Conservation (phyloP, 1,284 basidiomycete species). For the Bjerkandera adusta region DNA sequence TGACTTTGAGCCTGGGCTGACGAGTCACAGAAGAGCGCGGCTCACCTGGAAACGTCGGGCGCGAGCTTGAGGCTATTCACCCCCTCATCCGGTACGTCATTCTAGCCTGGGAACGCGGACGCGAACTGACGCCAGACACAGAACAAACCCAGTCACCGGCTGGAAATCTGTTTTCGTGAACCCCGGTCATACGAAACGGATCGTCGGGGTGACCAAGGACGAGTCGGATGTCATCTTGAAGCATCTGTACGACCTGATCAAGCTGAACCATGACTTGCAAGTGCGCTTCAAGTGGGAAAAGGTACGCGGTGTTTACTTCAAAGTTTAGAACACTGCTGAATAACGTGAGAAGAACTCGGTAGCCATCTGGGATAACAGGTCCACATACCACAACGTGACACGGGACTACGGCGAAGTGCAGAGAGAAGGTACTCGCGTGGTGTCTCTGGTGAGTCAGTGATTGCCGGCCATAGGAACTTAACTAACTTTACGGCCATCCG, state of each 20-base stretch:
- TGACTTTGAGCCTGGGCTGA: too few species aligned
- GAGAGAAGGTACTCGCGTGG: too few species aligned
- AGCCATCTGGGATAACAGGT: conserved; percentile 56
- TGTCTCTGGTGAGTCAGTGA: too few species aligned
- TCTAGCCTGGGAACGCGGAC: background rate
- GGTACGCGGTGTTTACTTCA: too few species aligned
- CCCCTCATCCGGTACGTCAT: too few species aligned
- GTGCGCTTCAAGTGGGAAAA: conserved; percentile 48
- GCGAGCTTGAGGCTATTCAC: conserved; percentile 54
- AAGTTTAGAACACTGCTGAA: too few species aligned
- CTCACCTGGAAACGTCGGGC: conserved; percentile 37
- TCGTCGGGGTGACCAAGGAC: conserved; percentile 55
- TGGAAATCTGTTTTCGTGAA: conserved; percentile 69
- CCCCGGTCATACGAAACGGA: conserved; percentile 57
- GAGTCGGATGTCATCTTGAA: conserved; percentile 54
- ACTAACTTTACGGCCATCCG: too few species aligned
- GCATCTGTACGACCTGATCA: conserved; percentile 44
- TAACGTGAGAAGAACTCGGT: conserved; percentile 45
- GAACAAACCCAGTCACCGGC: conserved; percentile 62
- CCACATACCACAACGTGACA: conserved; percentile 52
- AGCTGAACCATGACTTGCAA: conserved; percentile 65
- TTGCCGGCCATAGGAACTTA: too few species aligned
- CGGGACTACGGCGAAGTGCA: too few species aligned
- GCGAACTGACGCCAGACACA: background rate
- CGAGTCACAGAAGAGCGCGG: conserved; percentile 14